A percentile compares a stretch with the other conserved stretches of the same genome.
Conservation (phyloP, 2,329 filamentous ascomycete genomes). For the Clonostachys solani region DNA sequence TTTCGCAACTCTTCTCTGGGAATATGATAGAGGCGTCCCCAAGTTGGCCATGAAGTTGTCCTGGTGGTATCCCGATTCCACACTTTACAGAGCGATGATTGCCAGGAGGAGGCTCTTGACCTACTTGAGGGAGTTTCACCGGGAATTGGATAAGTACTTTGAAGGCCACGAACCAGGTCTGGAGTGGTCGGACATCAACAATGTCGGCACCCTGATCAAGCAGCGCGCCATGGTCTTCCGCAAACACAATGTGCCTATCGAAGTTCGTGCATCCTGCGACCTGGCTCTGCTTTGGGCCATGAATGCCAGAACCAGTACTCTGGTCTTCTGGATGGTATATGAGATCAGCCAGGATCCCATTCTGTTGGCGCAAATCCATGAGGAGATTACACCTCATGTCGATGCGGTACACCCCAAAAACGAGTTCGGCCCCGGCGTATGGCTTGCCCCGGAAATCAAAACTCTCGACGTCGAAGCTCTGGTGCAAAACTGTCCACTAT, state of each 20-base stretch:
- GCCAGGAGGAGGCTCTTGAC: constrained; percentile 19
- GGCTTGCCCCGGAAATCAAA: constrained; percentile 24
- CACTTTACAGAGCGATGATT: constrained; percentile 20
- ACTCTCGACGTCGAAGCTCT: constrained; percentile 28
- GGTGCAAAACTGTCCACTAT: constrained; percentile 25
- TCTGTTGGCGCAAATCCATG: constrained; percentile 28
- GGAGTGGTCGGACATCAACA: constrained; percentile 29
- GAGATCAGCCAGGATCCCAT: constrained; percentile 31
- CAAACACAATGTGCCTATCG: constrained; percentile 17
- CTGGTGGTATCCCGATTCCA: constrained; percentile 22
- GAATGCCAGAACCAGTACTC: constrained; percentile 28
- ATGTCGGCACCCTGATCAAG: constrained; percentile 24
- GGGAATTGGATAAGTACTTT: constrained; percentile 25
- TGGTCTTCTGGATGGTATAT: constrained; percentile 34
- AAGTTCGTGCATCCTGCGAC: constrained; percentile 25
- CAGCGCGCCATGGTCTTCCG: constrained; percentile 20
- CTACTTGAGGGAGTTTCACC: constrained; percentile 24
- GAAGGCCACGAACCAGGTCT: constrained; percentile 20
- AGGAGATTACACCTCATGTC: constrained; percentile 28
- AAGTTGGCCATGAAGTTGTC: constrained; percentile 21
- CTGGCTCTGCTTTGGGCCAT: constrained; percentile 29
- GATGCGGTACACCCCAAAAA: constrained; percentile 22
- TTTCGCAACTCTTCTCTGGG: constrained; percentile 29
- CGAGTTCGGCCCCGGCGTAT: constrained; percentile 27
- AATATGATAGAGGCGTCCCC: constrained; percentile 25